These are phyloP conservation scores for Yarrowia alimentaria DNA, from an alignment of 805 yeast species.

Conservation along the genomic window DNA sequence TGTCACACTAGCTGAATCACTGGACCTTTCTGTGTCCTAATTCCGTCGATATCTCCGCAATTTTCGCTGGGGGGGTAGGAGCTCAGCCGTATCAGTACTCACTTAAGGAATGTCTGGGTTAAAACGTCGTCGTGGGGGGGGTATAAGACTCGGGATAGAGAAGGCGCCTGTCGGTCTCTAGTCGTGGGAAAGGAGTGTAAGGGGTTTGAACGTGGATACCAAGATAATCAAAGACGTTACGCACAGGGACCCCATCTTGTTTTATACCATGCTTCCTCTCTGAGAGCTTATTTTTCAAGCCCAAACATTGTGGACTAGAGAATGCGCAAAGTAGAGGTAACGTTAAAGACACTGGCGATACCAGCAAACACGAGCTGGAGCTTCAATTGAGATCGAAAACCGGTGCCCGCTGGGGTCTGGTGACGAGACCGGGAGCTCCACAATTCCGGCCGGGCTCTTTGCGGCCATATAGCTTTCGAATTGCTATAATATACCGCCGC, in stretches of 20 bases:
- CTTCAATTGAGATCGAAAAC: too few relatives aligned
- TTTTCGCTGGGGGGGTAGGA: too few relatives aligned
- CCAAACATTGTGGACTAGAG: constrained; percentile 11
- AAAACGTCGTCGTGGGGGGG: constrained; percentile 12
- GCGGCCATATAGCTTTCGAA: too few relatives aligned
- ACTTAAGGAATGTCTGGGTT: constrained; percentile 24
- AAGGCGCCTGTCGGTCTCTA: constrained; percentile 25
- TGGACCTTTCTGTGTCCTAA: too few relatives aligned
- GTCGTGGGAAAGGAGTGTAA: constrained; percentile 15
- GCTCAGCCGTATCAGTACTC: too few relatives aligned
- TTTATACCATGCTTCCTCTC: constrained; percentile 17
- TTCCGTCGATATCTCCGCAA: too few relatives aligned
- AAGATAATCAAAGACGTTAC: constrained; percentile 15
- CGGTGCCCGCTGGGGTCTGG: too few relatives aligned
- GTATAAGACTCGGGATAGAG: constrained; percentile 25
- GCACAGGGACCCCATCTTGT: not conserved
- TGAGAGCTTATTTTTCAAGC: constrained; percentile 15
- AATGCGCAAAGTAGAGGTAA: constrained; percentile 20
- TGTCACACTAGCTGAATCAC: too few relatives aligned
- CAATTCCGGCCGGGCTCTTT: too few relatives aligned
- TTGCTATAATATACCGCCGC: too few relatives aligned
- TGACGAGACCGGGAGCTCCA: too few relatives aligned
- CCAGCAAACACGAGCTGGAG: too few relatives aligned
- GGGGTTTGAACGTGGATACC: constrained; percentile 25
- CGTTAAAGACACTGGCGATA: constrained; percentile 4